Evolutionary conservation across 2,329 filamentous ascomycete species (phyloP).

Genomic region (Raffaelea albimanens): DNA sequence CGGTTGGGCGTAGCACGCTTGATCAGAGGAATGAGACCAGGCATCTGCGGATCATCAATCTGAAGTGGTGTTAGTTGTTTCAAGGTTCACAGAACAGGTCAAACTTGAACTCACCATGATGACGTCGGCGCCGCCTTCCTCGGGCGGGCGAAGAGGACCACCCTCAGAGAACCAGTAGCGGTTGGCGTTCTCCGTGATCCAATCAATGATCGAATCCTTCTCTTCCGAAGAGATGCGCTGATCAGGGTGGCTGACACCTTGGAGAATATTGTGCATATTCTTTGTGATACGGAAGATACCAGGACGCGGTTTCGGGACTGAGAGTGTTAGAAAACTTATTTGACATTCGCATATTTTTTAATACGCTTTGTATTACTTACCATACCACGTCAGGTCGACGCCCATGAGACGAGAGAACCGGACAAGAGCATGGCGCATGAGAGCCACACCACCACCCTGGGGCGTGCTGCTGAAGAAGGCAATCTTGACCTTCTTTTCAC

Average conservation of each 20-base stretch:
- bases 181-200: constrained; percentile 64
- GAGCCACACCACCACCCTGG: constrained; percentile 71
- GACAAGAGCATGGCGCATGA: constrained; percentile 73
- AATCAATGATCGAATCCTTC: constrained; percentile 54
- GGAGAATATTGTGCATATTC: constrained; percentile 80
- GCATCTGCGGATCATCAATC: constrained; percentile 82
- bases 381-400: constrained; percentile 66
- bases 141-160: constrained; percentile 55
- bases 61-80: constrained; percentile 14
- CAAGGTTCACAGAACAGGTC: background rate
- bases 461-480: constrained; percentile 75
- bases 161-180: constrained; percentile 63
- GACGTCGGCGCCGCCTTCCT: constrained; percentile 65
- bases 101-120: constrained; percentile 44
- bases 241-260: constrained; percentile 60
- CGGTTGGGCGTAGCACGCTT: constrained; percentile 62
- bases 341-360: no score
- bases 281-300: constrained; percentile 78
- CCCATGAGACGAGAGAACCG: constrained; percentile 58
- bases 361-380: no score
- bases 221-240: constrained; percentile 56
- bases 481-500: constrained; percentile 54
- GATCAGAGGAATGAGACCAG: constrained; percentile 64
- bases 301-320: constrained; percentile 68
- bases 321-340: no score